Base-by-base conservation (phyloP, 2,329 filamentous ascomycete genomes). In the Claviceps capensis region DNA sequence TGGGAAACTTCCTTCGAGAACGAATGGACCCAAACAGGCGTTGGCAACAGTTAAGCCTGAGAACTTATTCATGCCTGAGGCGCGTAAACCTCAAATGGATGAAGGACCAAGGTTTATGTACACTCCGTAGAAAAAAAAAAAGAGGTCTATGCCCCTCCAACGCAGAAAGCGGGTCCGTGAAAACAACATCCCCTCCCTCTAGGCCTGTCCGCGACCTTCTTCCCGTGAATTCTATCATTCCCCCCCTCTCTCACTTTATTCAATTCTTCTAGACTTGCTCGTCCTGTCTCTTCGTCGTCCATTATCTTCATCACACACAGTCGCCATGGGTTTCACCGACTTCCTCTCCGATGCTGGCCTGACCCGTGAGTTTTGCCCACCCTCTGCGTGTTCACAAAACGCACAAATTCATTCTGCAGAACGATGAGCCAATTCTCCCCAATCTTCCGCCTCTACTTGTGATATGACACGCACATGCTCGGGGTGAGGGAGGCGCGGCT, bases 271-370 rank as follows among this genome's bases (percentile, higher is more conserved):
- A 34, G 3, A 17, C 42, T 22, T 45, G 19, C 9, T 38, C 22
- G 23, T 5, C 37, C 19, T 43, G n/a, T 26, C 16, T 41, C 36
- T 44, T 40, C 43, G 2, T 52, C 42, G 42, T 52, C 26, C 37
- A 38, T 49, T 23, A 30, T 19, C 41, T 19, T 13, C 38, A 26
- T 37, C 19, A 26, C 41, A 47, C 13, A 50, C 8, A 17, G 41
- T 55, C 61, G 76, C 60, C 59, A 84, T 85, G 81, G 81, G 81
- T 68, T 84, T 84, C 75, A 72, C 74, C 67, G 80, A 84, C 68
- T 72, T 85, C 62, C 66, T 79, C 62, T 74, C 77, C 65, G 80
- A 82, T 65, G 70, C 79, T 69, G 81, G 81, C 65, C 69, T 82
- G 50, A 54, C 56, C 57, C 56, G 62, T 64, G 51, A 59, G 59